These are phyloP conservation scores for Paramecium primaurelia DNA, from an alignment of 73 alveolate species.

Conservation along the genomic window DNA sequence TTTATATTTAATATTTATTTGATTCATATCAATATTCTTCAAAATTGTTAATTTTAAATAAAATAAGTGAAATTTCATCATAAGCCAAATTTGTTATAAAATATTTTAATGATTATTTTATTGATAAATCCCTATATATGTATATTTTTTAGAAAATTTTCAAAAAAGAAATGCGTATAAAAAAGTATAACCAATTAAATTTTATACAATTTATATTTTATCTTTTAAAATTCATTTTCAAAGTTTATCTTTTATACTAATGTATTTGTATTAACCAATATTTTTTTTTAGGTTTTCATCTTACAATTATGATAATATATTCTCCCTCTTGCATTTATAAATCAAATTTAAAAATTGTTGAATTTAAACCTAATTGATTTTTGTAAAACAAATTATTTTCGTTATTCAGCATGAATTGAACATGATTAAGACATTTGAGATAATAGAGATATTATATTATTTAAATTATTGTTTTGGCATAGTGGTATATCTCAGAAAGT, in stretches of 20 bases:
- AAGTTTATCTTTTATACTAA: too few relatives aligned
- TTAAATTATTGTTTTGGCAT: background rate
- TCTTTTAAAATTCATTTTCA: too few relatives aligned
- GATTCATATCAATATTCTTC: background rate
- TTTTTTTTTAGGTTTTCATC: background rate
- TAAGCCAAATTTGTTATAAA: too few relatives aligned
- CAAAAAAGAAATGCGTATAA: too few relatives aligned
- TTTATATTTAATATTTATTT: background rate
- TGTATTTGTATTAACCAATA: background rate
- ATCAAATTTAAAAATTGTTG: background rate
- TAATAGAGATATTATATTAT: background rate
- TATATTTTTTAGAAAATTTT: too few relatives aligned
- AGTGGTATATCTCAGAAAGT: too few relatives aligned
- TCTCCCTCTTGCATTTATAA: background rate
- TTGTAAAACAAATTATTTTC: background rate
- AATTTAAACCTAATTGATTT: background rate
- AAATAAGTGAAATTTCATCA: too few relatives aligned
- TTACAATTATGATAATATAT: background rate
- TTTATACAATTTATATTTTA: too few relatives aligned
- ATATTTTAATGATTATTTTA: too few relatives aligned
- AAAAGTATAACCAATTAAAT: too few relatives aligned
- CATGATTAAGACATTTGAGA: background rate
- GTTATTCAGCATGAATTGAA: background rate
- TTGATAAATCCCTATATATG: too few relatives aligned
- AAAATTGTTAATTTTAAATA: background rate